Evolutionary conservation across 1,139 yeast genomes (phyloP).

Genomic region (Candida frijolesensis): DNA sequence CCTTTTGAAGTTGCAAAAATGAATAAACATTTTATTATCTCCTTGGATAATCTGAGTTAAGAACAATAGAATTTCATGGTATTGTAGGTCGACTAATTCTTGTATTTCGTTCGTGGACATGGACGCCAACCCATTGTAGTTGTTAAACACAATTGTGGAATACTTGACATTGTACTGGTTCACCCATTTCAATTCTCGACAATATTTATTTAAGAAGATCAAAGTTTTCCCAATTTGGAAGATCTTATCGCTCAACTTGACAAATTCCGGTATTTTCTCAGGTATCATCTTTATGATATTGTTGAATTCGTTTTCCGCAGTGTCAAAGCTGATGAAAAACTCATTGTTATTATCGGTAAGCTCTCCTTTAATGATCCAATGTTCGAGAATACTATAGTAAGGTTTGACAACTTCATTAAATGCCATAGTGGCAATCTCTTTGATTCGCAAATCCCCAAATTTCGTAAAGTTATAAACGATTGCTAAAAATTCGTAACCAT

Average conservation of each 20-base stretch:
- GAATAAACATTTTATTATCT: constrained; percentile 50
- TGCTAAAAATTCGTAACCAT: constrained; percentile 62
- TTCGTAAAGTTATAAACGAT: constrained; percentile 51
- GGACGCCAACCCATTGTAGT: constrained; percentile 32
- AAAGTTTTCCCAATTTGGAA: constrained; percentile 79
- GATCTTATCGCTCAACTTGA: constrained; percentile 50
- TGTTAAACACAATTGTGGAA: constrained; percentile 29
- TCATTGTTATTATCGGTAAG: constrained; percentile 59
- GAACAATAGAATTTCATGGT: constrained; percentile 57
- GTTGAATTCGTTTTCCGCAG: constrained; percentile 31
- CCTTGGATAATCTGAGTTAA: constrained; percentile 54
- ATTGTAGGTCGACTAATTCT: constrained; percentile 49
- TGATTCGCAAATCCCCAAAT: constrained; percentile 65
- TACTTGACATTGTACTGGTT: constrained; percentile 42
- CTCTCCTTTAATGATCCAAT: constrained; percentile 75
- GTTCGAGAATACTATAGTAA: constrained; percentile 59
- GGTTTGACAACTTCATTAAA: constrained; percentile 56
- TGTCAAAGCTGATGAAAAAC: constrained; percentile 60
- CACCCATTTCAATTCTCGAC: constrained; percentile 49
- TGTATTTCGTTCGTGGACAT: constrained; percentile 32
- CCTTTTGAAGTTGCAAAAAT: constrained; percentile 62
- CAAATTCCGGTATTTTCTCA: constrained; percentile 60
- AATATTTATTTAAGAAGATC: constrained; percentile 65
- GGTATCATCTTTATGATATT: constrained; percentile 37
- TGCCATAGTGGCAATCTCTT: constrained; percentile 44